phyloP scores from a whole-genome alignment of 352 stramenopile species.

The Blastocystis sp. region DNA sequence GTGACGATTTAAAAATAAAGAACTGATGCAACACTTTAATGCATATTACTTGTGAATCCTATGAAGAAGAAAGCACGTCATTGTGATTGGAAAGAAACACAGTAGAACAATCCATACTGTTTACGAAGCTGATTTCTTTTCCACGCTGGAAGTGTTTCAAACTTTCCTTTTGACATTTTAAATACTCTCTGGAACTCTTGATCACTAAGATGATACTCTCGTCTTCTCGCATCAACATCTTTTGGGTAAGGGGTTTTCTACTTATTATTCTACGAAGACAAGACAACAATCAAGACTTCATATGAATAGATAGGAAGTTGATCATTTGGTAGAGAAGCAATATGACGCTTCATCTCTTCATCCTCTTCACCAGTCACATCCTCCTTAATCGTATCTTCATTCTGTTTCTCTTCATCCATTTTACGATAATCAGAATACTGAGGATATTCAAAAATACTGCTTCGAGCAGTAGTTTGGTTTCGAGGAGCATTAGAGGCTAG shows the following conservation, averaged over 20 bases:
- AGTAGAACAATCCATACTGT: neutral
- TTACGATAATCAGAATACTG: constrained; percentile 45
- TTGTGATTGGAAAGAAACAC: no score
- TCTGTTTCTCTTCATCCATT: neutral
- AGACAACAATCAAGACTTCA: neutral
- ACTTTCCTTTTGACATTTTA: constrained; percentile 44
- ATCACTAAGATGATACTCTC: constrained; percentile 58
- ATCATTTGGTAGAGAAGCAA: neutral
- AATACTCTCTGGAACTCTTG: constrained; percentile 51
- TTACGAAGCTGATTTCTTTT: constrained; percentile 52
- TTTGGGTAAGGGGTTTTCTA: constrained; percentile 24
- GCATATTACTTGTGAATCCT: no score
- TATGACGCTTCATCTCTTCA: neutral
- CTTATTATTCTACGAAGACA: neutral
- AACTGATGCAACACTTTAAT: no score
- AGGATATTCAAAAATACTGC: constrained; percentile 46
- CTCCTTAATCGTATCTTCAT: neutral
- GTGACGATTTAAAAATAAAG: no score
- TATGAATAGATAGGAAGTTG: constrained; percentile 25
- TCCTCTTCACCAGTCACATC: neutral
- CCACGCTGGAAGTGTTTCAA: constrained; percentile 35
- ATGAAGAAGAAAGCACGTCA: no score
- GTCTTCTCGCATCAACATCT: constrained; percentile 54
- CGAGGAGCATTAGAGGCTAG: no score
- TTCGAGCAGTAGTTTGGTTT: neutral